phyloP scores from a whole-genome alignment of 2,329 filamentous ascomycete species.

The Didymella sp. region DNA sequence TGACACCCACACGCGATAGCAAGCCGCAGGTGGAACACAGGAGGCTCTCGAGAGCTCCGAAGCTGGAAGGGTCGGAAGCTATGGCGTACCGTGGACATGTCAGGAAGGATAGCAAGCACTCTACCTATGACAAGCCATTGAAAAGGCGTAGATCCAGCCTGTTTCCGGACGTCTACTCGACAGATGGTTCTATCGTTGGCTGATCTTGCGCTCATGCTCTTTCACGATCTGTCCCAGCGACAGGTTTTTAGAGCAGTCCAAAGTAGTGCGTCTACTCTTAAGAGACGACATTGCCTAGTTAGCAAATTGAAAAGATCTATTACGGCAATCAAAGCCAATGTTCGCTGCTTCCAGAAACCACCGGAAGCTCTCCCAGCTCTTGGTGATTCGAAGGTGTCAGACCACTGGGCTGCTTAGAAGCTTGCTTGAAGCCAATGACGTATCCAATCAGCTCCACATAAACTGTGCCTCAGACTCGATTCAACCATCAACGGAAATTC shows the following conservation, averaged over 20 bases:
- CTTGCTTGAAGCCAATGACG: conserved; percentile 17
- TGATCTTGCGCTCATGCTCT: not conserved
- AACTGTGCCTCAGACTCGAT: not conserved
- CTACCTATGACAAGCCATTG: not conserved
- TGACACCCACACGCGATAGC: not conserved
- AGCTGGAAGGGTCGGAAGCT: not conserved
- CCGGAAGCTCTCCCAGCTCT: not conserved
- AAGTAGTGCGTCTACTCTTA: not conserved
- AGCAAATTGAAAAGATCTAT: not conserved
- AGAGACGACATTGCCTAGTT: not conserved
- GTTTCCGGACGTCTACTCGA: conserved; percentile 6
- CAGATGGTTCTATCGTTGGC: not conserved
- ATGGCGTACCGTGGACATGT: not conserved
- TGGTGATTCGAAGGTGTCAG: not conserved
- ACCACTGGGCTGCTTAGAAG: not conserved
- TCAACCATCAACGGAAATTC: not conserved
- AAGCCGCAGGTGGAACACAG: not conserved
- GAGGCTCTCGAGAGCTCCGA: not conserved
- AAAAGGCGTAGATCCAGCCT: conserved; percentile 9
- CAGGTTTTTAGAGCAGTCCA: not conserved
- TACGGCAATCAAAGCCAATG: not conserved
- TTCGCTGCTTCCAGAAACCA: not conserved
- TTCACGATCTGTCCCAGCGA: not conserved
- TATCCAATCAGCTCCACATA: conserved; percentile 16
- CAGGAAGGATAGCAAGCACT: conserved; percentile 7